phyloP scores from a whole-genome alignment of 1,284 basidiomycete species.

The Ganoderma leucocontextum region DNA sequence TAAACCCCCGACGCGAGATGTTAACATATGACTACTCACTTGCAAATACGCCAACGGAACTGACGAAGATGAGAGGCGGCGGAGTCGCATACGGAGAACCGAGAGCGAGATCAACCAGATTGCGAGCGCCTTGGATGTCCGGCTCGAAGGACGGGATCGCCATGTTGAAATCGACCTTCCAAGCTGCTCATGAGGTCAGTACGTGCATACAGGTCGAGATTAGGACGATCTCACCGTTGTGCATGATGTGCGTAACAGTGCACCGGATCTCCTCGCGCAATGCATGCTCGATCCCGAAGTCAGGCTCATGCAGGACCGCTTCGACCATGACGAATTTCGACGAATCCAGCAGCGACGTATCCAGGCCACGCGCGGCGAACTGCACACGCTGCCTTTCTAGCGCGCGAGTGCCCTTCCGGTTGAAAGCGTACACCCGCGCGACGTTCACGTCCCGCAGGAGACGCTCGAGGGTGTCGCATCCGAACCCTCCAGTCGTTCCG shows the following conservation, averaged over 20 bases:
- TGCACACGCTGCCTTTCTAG: slow-evolving; percentile 37
- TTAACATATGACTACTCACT: background rate
- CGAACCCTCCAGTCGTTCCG: slow-evolving; percentile 48
- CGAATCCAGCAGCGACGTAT: slow-evolving; percentile 17
- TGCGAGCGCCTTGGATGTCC: slow-evolving; percentile 45
- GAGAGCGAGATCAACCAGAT: slow-evolving; percentile 47
- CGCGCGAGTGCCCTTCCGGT: slow-evolving; percentile 35
- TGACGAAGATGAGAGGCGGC: slow-evolving; percentile 42
- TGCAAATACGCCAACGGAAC: slow-evolving; percentile 42
- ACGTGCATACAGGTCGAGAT: too few species aligned
- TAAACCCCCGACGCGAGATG: too few species aligned
- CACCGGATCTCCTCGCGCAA: slow-evolving; percentile 32
- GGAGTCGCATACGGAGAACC: slow-evolving; percentile 4
- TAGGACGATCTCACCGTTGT: slow-evolving; percentile 34
- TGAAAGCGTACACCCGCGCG: slow-evolving; percentile 43
- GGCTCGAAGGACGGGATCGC: slow-evolving; percentile 39
- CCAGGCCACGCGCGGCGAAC: slow-evolving; percentile 37
- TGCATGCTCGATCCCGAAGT: slow-evolving; percentile 25
- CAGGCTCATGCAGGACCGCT: slow-evolving; percentile 23
- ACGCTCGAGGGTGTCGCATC: slow-evolving; percentile 41
- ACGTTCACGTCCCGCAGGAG: slow-evolving; percentile 38
- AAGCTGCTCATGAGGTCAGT: background rate
- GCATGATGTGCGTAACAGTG: slow-evolving; percentile 37
- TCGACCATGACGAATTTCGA: slow-evolving; percentile 28
- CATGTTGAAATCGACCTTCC: slow-evolving; percentile 8